These are phyloP conservation scores for Cryphonectria parasitica DNA, from an alignment of 2,329 filamentous ascomycete species.

Conservation along the genomic window DNA sequence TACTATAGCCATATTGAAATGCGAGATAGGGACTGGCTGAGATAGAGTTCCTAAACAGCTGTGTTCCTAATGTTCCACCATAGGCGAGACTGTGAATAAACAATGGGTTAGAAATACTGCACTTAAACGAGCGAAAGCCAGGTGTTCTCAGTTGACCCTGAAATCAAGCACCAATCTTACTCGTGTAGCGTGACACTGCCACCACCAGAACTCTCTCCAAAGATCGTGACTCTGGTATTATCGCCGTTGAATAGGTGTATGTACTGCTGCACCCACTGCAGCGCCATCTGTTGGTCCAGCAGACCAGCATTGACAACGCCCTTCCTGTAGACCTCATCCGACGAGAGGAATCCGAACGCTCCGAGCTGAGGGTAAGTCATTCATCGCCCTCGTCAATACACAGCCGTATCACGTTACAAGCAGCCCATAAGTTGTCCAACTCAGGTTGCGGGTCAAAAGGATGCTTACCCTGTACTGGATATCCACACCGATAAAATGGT, in stretches of 20 bases:
- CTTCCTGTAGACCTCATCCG: conserved; percentile 28
- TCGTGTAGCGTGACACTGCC: conserved; percentile 49
- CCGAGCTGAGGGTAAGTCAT: conserved; percentile 22
- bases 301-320: conserved; percentile 55
- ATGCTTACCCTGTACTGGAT: conserved; percentile 7
- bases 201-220: conserved; percentile 59
- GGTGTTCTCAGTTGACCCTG: not conserved
- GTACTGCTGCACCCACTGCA: conserved; percentile 58
- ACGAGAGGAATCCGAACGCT: conserved; percentile 31
- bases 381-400: not conserved
- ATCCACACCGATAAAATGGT: not conserved
- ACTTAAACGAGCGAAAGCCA: not conserved
- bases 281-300: conserved; percentile 54
- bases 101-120: not conserved
- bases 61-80: conserved; percentile 12
- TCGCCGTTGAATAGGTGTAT: conserved; percentile 60
- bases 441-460: not conserved
- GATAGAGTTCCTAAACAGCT: conserved; percentile 16
- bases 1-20: conserved; percentile 20
- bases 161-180: not conserved
- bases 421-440: not conserved
- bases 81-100: conserved; percentile 8
- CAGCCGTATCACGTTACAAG: not conserved
- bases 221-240: conserved; percentile 53
- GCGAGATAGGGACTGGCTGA: conserved; percentile 11